Evolutionary conservation across 2,329 filamentous ascomycete species (phyloP).

Genomic region (Verticillium nonalfalfae): DNA sequence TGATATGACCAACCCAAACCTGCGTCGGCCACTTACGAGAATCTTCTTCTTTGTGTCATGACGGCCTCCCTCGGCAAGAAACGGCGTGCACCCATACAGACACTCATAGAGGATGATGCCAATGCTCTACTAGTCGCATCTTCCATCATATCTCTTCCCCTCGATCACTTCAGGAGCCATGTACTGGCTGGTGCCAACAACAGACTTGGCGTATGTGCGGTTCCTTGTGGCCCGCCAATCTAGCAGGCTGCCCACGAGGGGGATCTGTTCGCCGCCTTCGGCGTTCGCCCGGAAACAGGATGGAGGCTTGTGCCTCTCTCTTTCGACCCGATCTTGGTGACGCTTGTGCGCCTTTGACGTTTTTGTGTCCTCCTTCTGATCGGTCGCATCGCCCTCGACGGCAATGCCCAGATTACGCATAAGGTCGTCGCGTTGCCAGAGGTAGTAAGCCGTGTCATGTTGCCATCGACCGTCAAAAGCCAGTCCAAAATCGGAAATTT

Average conservation of each 20-base stretch:
- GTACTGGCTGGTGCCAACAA: constrained; percentile 95
- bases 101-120: constrained; percentile 94
- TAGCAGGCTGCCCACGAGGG: constrained; percentile 43
- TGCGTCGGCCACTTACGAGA: constrained; percentile 44
- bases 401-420: constrained; percentile 69
- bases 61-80: constrained; percentile 70
- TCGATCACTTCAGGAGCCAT: constrained; percentile 93
- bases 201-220: constrained; percentile 70
- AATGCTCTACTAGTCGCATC: constrained; percentile 97
- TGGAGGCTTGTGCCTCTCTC: constrained; percentile 10
- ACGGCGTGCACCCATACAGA: constrained; percentile 86
- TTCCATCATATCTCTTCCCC: constrained; percentile 78
- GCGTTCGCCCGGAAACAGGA: constrained; percentile 25
- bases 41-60: constrained; percentile 85
- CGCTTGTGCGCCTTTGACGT: constrained; percentile 9
- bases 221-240: constrained; percentile 67
- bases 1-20: too few species aligned
- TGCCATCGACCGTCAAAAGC: constrained; percentile 95
- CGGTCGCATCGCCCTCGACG: constrained; percentile 67
- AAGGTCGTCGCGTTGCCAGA: constrained; percentile 72
- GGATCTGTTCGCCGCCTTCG: constrained; percentile 22
- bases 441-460: constrained; percentile 83
- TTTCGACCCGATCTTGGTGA: constrained; percentile 1
- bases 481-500: constrained; percentile 93
- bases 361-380: constrained; percentile 47